Base-by-base conservation (phyloP, 1,284 basidiomycete species). In the Hemileccinum hortonii region DNA sequence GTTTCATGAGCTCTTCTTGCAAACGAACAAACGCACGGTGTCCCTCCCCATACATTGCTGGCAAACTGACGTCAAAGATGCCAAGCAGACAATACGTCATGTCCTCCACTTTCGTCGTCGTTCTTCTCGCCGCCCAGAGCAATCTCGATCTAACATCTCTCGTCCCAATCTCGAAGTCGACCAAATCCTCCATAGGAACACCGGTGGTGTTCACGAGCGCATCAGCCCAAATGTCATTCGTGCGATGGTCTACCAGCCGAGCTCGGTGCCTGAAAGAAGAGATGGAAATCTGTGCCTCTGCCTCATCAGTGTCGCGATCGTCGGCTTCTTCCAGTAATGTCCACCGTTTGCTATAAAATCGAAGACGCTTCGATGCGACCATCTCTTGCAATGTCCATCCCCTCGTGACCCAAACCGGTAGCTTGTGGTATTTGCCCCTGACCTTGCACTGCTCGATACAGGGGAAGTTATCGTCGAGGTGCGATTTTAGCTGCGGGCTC, bases 301-400 rank as follows among this genome's bases (percentile, higher is more conserved):
- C 55, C n/a, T 67, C 53, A 21, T 52, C 47, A 2, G 54, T 49
- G 21, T 58, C 47, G 0, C 29, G 21, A 45, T 62, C 58, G 0
- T 63, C 40, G 29, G 64, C 53, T 44, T 63, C 61, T 38, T 64
- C 65, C 14, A 64, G 45, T 12, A 67, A 29, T 2, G 58, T 56
- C 63, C 63, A 64, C 8, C 3, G 19, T 46, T 52, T 63, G 43
- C 53, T 63, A 50, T 66, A 69, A 52, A 69, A 66, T 15, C 52
- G 61, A 49, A 69, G 53, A 14, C 56, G 46, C 43, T 60, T 63
- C 18, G 66, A 55, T 3, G 59, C 63, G 18, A 67, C 8, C 51
- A 60, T 47, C 48, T 65, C 64, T 29, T 67, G 64, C 30, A 69
- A 50, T 6, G 66, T 65, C 65, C 66, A 65, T 1, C 63, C 66